Base-by-base conservation (phyloP, 192 early-diverging fungal species). In the Helicostylum pulchrum region DNA sequence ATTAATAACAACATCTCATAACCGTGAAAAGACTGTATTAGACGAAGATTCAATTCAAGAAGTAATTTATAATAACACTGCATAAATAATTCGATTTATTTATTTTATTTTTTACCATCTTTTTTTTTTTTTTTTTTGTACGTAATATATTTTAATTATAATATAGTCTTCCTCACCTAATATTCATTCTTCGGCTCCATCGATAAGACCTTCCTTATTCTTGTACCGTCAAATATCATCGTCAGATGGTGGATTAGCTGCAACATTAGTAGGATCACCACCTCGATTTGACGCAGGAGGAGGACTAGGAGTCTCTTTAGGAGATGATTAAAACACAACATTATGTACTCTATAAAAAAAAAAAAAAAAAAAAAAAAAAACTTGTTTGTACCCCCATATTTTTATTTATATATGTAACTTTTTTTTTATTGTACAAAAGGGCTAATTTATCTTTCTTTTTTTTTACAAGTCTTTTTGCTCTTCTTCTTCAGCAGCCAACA, bases 201-300 rank as follows among this genome's bases (percentile, higher is more conserved):
- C 43, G 43, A 59, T 45, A 44, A 39, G 57, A 10, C 57, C 57
- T 17, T 59, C 57, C 12, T 20, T 43, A 45, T 39, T 59, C 20
- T 45, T 45, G 21, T 36, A 59, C 12, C 57, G 57, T 59, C 57
- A 45, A 43, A 59, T 45, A 45, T 59, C 57, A 26, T 45, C 57
- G 17, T 59, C 57, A 4, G 57, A 59, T 45, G 57, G 20, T 45
- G 46, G 17, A 48, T 59, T 59, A 19, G 21, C 45, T 61, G 17
- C 46, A 20, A 61, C 60, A 32, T 49, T 61, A 4, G 30, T 61
- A 34, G 60, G 60, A 31, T 61, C 60, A 26, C 60, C 60, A 31
- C 60, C 60, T 17, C 45, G 45, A 49, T 61, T 19, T 48, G 57
- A 59, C 1, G 21, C 57, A 59, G 57, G 43, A 59, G 57, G 43